Conservation (phyloP, 768 basidiomycete species). For the Sistotremastrum niveocremeum region DNA sequence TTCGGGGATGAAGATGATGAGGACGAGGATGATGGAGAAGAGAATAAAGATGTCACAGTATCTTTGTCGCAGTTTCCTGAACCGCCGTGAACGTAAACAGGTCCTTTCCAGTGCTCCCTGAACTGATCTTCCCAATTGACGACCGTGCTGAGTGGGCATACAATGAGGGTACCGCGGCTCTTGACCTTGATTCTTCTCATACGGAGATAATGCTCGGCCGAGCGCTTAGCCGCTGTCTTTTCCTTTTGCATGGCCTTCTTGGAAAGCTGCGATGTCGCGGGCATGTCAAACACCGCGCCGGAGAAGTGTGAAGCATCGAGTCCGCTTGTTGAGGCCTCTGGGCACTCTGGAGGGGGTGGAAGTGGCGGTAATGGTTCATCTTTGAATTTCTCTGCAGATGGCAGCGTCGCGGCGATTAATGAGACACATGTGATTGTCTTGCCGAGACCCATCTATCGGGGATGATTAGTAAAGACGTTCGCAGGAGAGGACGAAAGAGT, state of each 20-base stretch:
- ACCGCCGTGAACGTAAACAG: slow-evolving; percentile 74
- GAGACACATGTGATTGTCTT: slow-evolving; percentile 96
- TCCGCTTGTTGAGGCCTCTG: slow-evolving; percentile 16
- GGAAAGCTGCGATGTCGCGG: slow-evolving; percentile 25
- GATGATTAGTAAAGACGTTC: slow-evolving; percentile 3
- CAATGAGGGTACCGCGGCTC: slow-evolving; percentile 85
- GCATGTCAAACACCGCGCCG: slow-evolving; percentile 80
- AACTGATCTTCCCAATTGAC: slow-evolving; percentile 99
- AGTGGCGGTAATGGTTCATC: slow-evolving; percentile 34
- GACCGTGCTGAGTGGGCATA: slow-evolving; percentile 93
- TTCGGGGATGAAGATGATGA: slow-evolving; percentile 9
- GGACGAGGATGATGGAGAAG: slow-evolving; percentile 23
- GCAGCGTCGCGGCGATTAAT: slow-evolving; percentile 76
- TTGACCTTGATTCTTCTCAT: slow-evolving; percentile 66
- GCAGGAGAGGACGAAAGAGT: slow-evolving; percentile 6
- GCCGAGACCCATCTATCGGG: slow-evolving; percentile 86
- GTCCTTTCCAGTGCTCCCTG: slow-evolving; percentile 89
- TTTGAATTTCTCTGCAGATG: slow-evolving; percentile 54
- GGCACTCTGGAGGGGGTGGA: slow-evolving; percentile 22
- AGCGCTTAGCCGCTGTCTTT: slow-evolving; percentile 57
- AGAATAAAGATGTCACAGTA: slow-evolving; percentile 24
- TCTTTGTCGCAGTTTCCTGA: slow-evolving; percentile 17
- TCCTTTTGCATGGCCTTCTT: slow-evolving; percentile 42
- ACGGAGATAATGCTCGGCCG: slow-evolving; percentile 51
- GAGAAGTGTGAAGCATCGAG: slow-evolving; percentile 49